Conservation (phyloP, 2,329 filamentous ascomycete genomes). For the Colletotrichum lupini region DNA sequence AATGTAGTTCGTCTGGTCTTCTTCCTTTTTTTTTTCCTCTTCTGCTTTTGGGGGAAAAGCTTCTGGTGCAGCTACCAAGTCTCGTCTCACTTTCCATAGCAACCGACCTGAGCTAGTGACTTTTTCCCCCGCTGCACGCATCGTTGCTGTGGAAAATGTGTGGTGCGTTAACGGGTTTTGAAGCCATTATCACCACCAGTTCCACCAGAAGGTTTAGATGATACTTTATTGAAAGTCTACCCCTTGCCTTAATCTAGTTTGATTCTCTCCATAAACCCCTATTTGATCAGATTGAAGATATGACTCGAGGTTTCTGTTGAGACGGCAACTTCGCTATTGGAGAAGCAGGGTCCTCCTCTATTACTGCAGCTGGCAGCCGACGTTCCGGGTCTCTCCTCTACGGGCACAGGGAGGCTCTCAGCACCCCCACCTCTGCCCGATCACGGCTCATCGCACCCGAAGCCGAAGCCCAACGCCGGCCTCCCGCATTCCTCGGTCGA, state of each 20-base stretch:
- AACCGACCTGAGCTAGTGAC: not conserved
- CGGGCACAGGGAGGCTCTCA: not conserved
- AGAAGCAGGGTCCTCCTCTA: too few relatives aligned
- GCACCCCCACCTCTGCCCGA: not conserved
- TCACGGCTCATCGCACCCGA: not conserved
- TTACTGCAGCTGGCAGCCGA: too few relatives aligned
- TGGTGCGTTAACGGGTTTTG: not conserved
- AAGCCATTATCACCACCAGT: not conserved
- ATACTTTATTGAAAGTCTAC: not conserved
- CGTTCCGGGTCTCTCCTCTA: too few relatives aligned
- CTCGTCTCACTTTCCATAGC: not conserved
- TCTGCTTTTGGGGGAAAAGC: not conserved
- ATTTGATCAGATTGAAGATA: not conserved
- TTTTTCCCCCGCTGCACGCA: not conserved
- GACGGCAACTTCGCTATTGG: not conserved
- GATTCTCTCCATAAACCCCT: too few relatives aligned
- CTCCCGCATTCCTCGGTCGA: not conserved
- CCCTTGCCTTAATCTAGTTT: not conserved
- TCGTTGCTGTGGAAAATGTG: not conserved
- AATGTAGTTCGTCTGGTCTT: not conserved
- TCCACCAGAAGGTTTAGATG: not conserved
- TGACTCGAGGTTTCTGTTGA: not conserved
- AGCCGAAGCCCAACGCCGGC: too few relatives aligned
- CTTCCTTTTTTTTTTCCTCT: not conserved
- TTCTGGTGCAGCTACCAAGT: not conserved